These are phyloP conservation scores for Trypanosoma theileri DNA, from an alignment of 208 protist genomes.

Conservation along the genomic window DNA sequence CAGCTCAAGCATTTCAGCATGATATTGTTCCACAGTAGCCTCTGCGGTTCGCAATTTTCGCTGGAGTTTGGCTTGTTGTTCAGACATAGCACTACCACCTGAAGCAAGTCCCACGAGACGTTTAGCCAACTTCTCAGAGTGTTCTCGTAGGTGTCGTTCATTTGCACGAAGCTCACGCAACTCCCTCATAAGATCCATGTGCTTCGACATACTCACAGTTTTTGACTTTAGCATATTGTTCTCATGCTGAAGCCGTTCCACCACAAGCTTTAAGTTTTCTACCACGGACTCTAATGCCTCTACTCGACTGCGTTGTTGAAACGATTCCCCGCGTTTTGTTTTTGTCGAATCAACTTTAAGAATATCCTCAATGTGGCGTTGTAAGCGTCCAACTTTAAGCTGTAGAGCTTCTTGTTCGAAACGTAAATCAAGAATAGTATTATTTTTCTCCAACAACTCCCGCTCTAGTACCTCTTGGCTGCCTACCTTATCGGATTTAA, in stretches of 20 bases:
- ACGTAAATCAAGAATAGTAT: constrained; percentile 53
- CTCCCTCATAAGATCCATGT: constrained; percentile 64
- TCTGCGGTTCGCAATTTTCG: constrained; percentile 54
- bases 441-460: constrained; percentile 43
- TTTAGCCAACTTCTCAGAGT: constrained; percentile 27
- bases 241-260: constrained; percentile 72
- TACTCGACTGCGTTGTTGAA: constrained; percentile 10
- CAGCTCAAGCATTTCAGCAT: constrained; percentile 48
- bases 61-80: constrained; percentile 42
- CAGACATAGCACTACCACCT: constrained; percentile 30
- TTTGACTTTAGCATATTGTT: constrained; percentile 55
- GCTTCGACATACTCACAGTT: constrained; percentile 37
- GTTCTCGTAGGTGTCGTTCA: constrained; percentile 42
- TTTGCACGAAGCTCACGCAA: constrained; percentile 45
- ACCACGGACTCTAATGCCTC: constrained; percentile 58
- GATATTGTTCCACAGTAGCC: constrained; percentile 52
- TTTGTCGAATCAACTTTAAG: constrained; percentile 39
- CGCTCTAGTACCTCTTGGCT: constrained; percentile 17
- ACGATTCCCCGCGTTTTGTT: constrained; percentile 9
- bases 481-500: neutral
- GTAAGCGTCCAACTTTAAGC: constrained; percentile 52
- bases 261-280: constrained; percentile 74
- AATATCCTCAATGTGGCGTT: constrained; percentile 68
- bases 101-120: constrained; percentile 7
- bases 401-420: constrained; percentile 69